A percentile compares a stretch with the other conserved stretches of the same genome.
phyloP scores from a whole-genome alignment of 2,329 filamentous ascomycete species.

The Tolypocladium amazonense region DNA sequence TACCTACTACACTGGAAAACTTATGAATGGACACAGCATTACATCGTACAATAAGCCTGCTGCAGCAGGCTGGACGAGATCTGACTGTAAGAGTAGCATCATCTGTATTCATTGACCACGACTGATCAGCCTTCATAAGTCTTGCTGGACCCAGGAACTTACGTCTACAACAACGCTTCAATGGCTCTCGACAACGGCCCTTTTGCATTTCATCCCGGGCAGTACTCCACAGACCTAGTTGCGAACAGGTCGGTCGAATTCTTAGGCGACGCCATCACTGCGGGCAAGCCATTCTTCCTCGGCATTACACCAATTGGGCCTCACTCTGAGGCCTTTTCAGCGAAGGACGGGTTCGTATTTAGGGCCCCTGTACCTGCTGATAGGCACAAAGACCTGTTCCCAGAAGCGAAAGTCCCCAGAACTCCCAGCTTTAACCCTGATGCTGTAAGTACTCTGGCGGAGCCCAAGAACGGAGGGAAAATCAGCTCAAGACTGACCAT shows the following conservation, averaged over 20 bases:
- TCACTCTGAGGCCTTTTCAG: conserved; percentile 39
- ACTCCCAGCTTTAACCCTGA: conserved; percentile 57
- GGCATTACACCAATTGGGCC: conserved; percentile 56
- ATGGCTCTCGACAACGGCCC: conserved; percentile 14
- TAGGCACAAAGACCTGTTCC: conserved; percentile 53
- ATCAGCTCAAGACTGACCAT: neutral
- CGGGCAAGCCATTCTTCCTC: conserved; percentile 54
- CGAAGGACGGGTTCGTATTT: conserved; percentile 14
- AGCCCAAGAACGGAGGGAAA: neutral
- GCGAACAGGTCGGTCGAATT: conserved; percentile 48
- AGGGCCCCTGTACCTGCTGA: conserved; percentile 45
- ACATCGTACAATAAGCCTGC: conserved; percentile 50
- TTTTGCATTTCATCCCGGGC: conserved; percentile 19
- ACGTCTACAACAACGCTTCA: conserved; percentile 37
- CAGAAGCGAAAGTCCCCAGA: conserved; percentile 47
- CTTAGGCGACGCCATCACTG: conserved; percentile 46
- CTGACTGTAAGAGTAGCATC: conserved; percentile 11
- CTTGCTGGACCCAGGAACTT: conserved; percentile 24
- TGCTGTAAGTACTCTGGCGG: conserved; percentile 20
- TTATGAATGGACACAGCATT: conserved; percentile 54
- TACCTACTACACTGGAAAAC: conserved; percentile 64
- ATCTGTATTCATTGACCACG: neutral
- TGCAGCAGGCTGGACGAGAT: conserved; percentile 48
- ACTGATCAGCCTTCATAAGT: conserved; percentile 9
- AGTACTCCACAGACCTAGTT: conserved; percentile 44